Evolutionary conservation across 805 yeast species (phyloP).

Genomic region (Suhomyces sp.): DNA sequence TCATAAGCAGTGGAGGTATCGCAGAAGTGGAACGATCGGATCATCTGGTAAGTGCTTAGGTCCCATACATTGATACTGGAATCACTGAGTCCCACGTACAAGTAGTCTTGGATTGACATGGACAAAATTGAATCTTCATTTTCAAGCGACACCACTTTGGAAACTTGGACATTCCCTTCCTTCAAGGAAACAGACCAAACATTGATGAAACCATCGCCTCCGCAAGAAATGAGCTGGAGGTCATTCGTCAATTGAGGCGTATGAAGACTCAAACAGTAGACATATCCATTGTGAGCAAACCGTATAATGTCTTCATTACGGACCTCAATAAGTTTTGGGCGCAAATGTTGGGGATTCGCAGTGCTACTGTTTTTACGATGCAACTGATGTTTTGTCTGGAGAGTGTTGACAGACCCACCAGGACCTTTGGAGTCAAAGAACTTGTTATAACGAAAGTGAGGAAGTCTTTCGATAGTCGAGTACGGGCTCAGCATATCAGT

Average conservation of each 20-base stretch:
- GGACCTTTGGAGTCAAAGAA: constrained; percentile 92
- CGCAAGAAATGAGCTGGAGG: constrained; percentile 47
- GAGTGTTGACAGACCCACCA: constrained; percentile 49
- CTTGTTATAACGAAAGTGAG: constrained; percentile 67
- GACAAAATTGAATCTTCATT: constrained; percentile 73
- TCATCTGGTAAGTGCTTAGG: constrained; percentile 71
- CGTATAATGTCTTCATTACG: constrained; percentile 62
- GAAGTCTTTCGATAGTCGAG: constrained; percentile 26
- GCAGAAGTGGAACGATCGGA: constrained; percentile 39
- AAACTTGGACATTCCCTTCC: background rate
- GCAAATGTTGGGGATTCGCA: constrained; percentile 4
- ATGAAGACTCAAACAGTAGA: constrained; percentile 60
- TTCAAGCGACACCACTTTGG: constrained; percentile 41
- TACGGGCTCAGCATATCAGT: background rate
- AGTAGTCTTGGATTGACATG: constrained; percentile 57
- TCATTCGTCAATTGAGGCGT: constrained; percentile 14
- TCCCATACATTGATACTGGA: constrained; percentile 87
- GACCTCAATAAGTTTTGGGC: constrained; percentile 54
- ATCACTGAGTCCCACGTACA: constrained; percentile 78
- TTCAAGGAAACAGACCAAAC: constrained; percentile 57
- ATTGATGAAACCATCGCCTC: constrained; percentile 89
- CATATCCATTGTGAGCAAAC: constrained; percentile 91
- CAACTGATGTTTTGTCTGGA: constrained; percentile 26
- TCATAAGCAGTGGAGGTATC: constrained; percentile 17
- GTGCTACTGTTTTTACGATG: constrained; percentile 14